Evolutionary conservation across 768 basidiomycete genomes (phyloP).

Genomic region (Russula griseocarnosa): DNA sequence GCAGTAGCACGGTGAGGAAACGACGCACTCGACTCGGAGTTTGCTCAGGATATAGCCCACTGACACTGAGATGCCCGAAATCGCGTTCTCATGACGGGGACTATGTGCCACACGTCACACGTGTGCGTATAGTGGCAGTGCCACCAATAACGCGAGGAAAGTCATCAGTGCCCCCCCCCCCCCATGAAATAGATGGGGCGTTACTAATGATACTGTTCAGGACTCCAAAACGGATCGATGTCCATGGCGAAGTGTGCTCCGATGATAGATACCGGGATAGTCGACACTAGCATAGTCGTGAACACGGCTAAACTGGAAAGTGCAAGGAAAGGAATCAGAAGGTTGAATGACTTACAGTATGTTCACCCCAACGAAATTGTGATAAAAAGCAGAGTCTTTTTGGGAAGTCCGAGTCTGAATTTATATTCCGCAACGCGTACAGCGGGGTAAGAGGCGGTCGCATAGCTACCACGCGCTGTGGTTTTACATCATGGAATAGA

Average conservation of each 20-base stretch:
- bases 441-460: too few species aligned
- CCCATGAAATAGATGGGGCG: constrained; percentile 12
- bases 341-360: too few species aligned
- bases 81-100: constrained; percentile 75
- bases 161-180: not conserved
- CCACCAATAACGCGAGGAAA: not conserved
- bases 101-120: constrained; percentile 40
- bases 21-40: constrained; percentile 62
- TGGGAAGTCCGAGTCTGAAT: too few species aligned
- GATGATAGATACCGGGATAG: constrained; percentile 73
- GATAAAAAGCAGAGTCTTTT: too few species aligned
- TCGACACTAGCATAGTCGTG: constrained; percentile 66
- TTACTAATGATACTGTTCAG: constrained; percentile 68
- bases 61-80: constrained; percentile 70
- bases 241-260: constrained; percentile 77
- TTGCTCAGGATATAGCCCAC: constrained; percentile 71
- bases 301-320: constrained; percentile 60
- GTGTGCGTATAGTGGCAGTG: not conserved
- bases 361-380: too few species aligned
- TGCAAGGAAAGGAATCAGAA: too few species aligned
- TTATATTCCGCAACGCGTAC: too few species aligned
- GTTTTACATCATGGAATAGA: too few species aligned
- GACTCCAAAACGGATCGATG: constrained; percentile 75
- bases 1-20: not conserved
- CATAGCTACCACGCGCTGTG: too few species aligned